Evolutionary conservation across 805 yeast genomes (phyloP).

Genomic region (Wickerhamiella vanderwaltii): DNA sequence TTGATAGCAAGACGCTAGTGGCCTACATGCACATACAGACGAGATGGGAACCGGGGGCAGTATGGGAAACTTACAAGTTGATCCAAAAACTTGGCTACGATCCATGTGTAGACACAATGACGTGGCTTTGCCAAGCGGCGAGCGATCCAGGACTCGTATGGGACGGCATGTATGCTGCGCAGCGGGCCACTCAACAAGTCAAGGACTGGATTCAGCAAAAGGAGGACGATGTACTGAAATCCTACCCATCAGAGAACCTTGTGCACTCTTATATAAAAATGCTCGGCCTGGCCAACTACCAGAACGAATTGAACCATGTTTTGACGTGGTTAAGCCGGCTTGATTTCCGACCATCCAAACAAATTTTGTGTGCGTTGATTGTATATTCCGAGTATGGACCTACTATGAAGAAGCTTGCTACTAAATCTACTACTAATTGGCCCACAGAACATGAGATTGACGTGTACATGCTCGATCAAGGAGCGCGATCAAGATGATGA

Average conservation of each 20-base stretch:
- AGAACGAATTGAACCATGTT: constrained; percentile 38
- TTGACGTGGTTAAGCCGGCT: constrained; percentile 45
- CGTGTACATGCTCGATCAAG: constrained; percentile 11
- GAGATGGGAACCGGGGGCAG: constrained; percentile 13
- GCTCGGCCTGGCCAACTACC: constrained; percentile 37
- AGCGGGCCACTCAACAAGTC: constrained; percentile 48
- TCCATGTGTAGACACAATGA: constrained; percentile 27
- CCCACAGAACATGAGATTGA: constrained; percentile 24
- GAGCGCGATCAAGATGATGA: background rate
- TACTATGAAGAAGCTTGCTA: constrained; percentile 21
- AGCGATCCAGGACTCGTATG: constrained; percentile 30
- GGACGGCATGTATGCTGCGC: constrained; percentile 45
- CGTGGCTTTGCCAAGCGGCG: constrained; percentile 41
- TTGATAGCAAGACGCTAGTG: constrained; percentile 20
- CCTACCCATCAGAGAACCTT: constrained; percentile 37
- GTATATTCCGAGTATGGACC: constrained; percentile 24
- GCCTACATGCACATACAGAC: constrained; percentile 25
- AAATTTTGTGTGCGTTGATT: constrained; percentile 33
- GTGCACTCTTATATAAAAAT: constrained; percentile 44
- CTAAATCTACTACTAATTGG: constrained; percentile 22
- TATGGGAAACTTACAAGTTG: constrained; percentile 28
- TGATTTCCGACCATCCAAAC: constrained; percentile 32
- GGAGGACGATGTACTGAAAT: constrained; percentile 22
- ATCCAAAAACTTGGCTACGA: constrained; percentile 18
- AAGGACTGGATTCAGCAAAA: constrained; percentile 28